Evolutionary conservation across 495 filamentous ascomycete species (phyloP), one percentile per base, ranked within the genome.

Genomic region (Penicillium samsonianum): DNA sequence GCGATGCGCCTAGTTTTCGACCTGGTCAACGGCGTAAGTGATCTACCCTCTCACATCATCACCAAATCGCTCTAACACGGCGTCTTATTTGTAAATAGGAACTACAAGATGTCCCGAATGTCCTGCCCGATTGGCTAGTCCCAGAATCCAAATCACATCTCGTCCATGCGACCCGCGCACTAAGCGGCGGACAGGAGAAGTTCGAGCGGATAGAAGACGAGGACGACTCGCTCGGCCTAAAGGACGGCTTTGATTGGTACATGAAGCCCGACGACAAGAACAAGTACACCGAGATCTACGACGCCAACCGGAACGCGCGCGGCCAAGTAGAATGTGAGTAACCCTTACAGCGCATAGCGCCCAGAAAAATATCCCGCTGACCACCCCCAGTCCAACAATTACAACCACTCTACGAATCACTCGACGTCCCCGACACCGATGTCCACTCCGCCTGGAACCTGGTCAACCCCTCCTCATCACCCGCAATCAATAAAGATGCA

Each of bases 181-280:
- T 98, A 53, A 88, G 85, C 38, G 85, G 83, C 52, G 81, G 84
- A 40, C 88, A 86, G 54, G 82, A 87, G 33, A 82, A 87, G 58
- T 96, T 97, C 73, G 91, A 96, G 73, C 82, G 84, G 56, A 81
- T 90, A 59, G 81, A 83, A 55, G 81, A 84, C 42, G 89, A 92
- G 58, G 87, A 90, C 59, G 91, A 92, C 67, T 84, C 83, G 20
- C 83, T 84, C 5, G 91, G 94, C 6, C 75, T 98, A 52, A 96
- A 94, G 69, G 90, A 96, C 74, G 92, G 92, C 1, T 98, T 98
- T 73, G 94, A 98, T 72, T 98, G 94, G 94, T 98, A 98, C 74
- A 98, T 98, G 92, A 89, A 84, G 58, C 94, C 94, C 2, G 73
- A 78, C 40, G 92, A 98, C 70, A 93, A 91, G 74, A 66, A 84